Base-by-base conservation (phyloP, 2,329 filamentous ascomycete genomes). In the Colletotrichum magnum region DNA sequence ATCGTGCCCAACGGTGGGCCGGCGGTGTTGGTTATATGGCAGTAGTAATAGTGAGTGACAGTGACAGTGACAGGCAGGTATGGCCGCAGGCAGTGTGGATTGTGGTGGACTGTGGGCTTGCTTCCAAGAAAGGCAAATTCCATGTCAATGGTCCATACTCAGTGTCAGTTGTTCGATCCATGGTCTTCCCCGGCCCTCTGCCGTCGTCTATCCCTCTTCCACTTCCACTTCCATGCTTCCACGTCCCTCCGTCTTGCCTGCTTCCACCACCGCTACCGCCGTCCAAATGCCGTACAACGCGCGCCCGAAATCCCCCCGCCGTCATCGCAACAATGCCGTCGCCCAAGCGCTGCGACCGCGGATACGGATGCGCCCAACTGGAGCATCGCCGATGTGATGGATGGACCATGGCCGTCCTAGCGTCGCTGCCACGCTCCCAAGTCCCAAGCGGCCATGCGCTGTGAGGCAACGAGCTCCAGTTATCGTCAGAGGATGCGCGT, bases 381-480 rank as follows among this genome's bases (percentile, higher is more conserved):
- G 28, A 61, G 61, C 62, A 67, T 69, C 26, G 57, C 67, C 52
- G 67, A 69, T 69, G 67, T 24, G 59, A 15, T 15, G 41, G 58
- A 48, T 43, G 47, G 16, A 9, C 51, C 26, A 41, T 50, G 41
- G 32, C 32, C 6, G 24, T 45, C 50, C 43, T 69, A 69, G 66
- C 62, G 66, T 50, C 61, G 50, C 56, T 69, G 50, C 66, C 56
- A 60, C 43, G 61, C 66, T 69, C 54, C 50, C 53, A 66, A 39
- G 43, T 69, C 54, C 50, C 53, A 66, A 39, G 43, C 50, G 13
- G 56, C 32, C 32, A 36, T 36, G 32, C 62, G 50, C 62, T 56
- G 66, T 57, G 66, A 69, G 66, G 66, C 66, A 60, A 69, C 60
- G 62, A 60, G 57, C 54, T 69, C 62, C 67, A 67, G 52, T 69